phyloP scores from a whole-genome alignment of 805 yeast species.

The Hanseniaspora hatyaiensis region DNA sequence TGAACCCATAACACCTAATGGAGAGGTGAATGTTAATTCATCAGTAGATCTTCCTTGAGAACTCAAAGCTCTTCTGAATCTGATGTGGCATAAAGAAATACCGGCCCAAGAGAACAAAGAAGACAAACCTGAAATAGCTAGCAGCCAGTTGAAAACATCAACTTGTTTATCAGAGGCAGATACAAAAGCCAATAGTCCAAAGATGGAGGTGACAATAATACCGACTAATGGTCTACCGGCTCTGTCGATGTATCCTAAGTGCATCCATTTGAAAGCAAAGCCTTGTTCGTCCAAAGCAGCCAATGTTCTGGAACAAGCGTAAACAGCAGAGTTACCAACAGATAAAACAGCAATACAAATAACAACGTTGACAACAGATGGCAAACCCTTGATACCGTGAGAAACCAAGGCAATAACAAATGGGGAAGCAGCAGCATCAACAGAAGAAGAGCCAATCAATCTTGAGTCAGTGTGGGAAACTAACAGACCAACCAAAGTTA shows the following conservation, averaged over 20 bases:
- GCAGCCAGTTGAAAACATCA: conserved; percentile 51
- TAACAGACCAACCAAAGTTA: conserved; percentile 36
- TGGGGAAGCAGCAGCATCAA: conserved; percentile 60
- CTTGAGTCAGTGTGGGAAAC: conserved; percentile 38
- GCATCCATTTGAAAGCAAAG: conserved; percentile 39
- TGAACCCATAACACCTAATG: conserved; percentile 60
- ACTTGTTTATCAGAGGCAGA: conserved; percentile 43
- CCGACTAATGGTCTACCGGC: conserved; percentile 58
- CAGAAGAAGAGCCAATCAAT: conserved; percentile 38
- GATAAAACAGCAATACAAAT: conserved; percentile 56
- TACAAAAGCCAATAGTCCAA: conserved; percentile 50
- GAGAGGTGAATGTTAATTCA: conserved; percentile 57
- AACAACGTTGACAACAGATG: conserved; percentile 56
- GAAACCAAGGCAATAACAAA: conserved; percentile 59
- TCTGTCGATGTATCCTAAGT: conserved; percentile 50
- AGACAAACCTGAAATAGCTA: conserved; percentile 53
- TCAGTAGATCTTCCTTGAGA: conserved; percentile 57
- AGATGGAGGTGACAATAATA: conserved; percentile 37
- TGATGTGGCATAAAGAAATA: conserved; percentile 47
- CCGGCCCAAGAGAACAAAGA: conserved; percentile 54
- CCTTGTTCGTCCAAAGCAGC: conserved; percentile 54
- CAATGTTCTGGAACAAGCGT: conserved; percentile 55
- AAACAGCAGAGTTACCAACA: conserved; percentile 64
- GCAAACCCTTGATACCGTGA: conserved; percentile 55
- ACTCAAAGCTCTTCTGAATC: conserved; percentile 52